Base-by-base conservation (phyloP, 305 asterid genomes). In the Ruellia speciosa region DNA sequence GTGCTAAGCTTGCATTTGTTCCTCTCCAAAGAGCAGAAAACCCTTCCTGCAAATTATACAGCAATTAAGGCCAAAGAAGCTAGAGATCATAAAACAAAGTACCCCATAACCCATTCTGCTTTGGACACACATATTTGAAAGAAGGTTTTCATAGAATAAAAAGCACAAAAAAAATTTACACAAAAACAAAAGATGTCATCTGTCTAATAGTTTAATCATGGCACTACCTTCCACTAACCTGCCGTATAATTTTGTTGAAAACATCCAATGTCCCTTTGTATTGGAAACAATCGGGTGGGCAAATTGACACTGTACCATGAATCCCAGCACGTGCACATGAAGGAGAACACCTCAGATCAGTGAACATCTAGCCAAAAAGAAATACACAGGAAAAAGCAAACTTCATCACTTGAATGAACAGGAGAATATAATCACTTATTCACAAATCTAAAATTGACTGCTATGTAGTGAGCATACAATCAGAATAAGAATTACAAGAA, bases 341-440 rank as follows among this genome's bases (percentile, higher is more conserved):
- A 47, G 98, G 95, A 64, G 96, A 90, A 76, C 98, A 90, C 75
- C 96, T 83, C 59, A 90, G 83, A 69, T 90, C 98, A 49, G 96
- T 88, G 80, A 90, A 90, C 96, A 90, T 80, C 97, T 90, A 77
- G 64, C 71, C 67, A 40, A 60, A 14, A 67, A n/a, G n/a, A 50
- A 71, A 56, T 46, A 58, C 52, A 60, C 11, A 56, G 13, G 49
- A 57, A 0, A 43, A 12, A 43, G 8, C 5, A 43, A 12, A 54
- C 15, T 18, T 60, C 54, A 49, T 16, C 37, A 46, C 58, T 51
- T 39, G 20, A 41, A 62, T 14, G 13, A 5, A 54, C 13, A 59
- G 5, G n/a, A 0, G 47, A 49, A 37, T 2, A 31, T 37, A 53
- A 28, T 48, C 54, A 62, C 48, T 24, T 56, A 24, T 33, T 47